Evolutionary conservation across 345 rosid species (phyloP), one percentile per base, ranked within the genome.

Genomic region (Eutrema japonicum): DNA sequence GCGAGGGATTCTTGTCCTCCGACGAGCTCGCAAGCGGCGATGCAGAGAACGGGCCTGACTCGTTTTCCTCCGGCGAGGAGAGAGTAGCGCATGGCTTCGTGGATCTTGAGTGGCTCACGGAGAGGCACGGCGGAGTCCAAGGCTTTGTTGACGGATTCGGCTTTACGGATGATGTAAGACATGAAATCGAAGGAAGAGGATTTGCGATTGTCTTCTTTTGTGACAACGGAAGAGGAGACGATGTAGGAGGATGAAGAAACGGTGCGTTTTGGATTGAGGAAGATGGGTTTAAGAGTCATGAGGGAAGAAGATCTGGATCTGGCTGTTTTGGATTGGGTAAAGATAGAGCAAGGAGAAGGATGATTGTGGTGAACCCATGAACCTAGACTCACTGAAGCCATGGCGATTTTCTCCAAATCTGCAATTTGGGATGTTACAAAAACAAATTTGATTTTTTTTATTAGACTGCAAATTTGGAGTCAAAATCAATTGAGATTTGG

Each of bases 71-170:
- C 94, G 40, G 94, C 96, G 47, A 95, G 81, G 12, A 95, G 89
- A 26, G 97, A 92, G 82, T 92, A 95, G 2, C 99, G 86, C 99
- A 95, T 95, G 2, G 97, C 86, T 64, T 92, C 94, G 47, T 95
- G 96, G 80, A 95, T 88, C 78, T 87, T 95, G 42, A 73, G 71
- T 2, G 98, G 98, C 0, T 87, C 88, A 6, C 83, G 81, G 61
- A 92, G 78, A 7, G 88, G 68, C 2, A 95, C 86, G 7, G 97
- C 83, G 1, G 79, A 68, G 27, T 90, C 92, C 8, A 95, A 60
- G 9, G 98, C 97, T 57, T 77, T 88, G 68, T 90, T 92, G 22
- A 95, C 83, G 4, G 86, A 55, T 35, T 69, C 71, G 3, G 87
- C 97, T 72, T 85, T 95, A 11, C 64, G 72, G 10, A 83, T 33